Conservation (phyloP, 441 rosid species). For the Breynia disticha region DNA sequence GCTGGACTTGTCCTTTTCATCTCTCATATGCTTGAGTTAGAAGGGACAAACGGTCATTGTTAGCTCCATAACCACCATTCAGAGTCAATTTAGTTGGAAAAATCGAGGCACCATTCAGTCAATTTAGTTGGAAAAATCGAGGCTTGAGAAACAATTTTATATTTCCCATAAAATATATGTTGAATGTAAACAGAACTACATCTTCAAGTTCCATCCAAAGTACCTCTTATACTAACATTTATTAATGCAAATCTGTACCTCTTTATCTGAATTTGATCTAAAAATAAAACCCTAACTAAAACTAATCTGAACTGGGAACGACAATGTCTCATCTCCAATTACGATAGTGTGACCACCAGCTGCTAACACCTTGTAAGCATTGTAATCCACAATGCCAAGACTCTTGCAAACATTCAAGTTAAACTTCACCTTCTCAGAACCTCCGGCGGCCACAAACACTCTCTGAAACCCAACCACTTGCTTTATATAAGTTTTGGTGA, state of each 20-base stretch:
- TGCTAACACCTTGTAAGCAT: slow-evolving; percentile 24
- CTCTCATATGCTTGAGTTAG: slow-evolving; percentile 13
- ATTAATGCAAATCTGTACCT: too few species aligned
- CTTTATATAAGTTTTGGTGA: slow-evolving; percentile 11
- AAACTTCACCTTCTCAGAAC: slow-evolving; percentile 14
- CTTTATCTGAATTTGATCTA: too few species aligned
- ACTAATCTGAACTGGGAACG: slow-evolving; percentile 10
- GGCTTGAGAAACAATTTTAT: too few species aligned
- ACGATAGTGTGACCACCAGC: slow-evolving; percentile 33
- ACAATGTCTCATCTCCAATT: slow-evolving; percentile 20
- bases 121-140: too few species aligned
- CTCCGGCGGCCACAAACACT: slow-evolving; percentile 21
- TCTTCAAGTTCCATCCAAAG: too few species aligned
- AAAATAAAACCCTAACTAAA: neutral
- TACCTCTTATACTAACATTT: too few species aligned
- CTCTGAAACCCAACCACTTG: slow-evolving; percentile 35
- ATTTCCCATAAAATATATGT: too few species aligned
- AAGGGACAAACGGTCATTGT: slow-evolving; percentile 13
- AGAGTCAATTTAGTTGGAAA: too few species aligned
- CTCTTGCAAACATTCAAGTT: slow-evolving; percentile 26
- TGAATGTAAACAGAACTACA: too few species aligned
- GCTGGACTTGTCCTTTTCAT: neutral
- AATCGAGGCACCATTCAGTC: too few species aligned
- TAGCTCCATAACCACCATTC: too few species aligned
- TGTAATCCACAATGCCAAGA: slow-evolving; percentile 20